Conservation (phyloP, 169 alveolate genomes). For the Plasmodium cynomolgi region DNA sequence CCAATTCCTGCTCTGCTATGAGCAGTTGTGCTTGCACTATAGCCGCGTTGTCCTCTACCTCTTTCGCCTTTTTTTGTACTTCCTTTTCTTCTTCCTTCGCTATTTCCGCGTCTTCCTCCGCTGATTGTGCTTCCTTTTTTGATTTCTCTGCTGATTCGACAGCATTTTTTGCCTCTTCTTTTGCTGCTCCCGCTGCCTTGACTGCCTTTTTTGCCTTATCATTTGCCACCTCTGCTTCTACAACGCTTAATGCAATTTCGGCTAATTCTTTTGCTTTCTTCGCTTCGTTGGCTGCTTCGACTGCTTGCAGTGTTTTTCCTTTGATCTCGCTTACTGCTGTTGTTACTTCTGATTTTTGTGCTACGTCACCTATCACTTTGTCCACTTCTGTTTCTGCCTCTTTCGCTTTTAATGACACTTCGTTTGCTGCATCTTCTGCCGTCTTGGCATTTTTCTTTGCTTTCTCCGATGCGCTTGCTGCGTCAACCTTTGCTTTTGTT, state of each 20-base stretch:
- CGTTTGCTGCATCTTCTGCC: too few relatives aligned
- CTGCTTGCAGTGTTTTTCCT: too few relatives aligned
- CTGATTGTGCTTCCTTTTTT: background rate
- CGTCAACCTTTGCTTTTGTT: too few relatives aligned
- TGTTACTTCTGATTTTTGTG: background rate
- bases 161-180: background rate
- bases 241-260: too few relatives aligned
- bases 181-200: background rate
- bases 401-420: too few relatives aligned
- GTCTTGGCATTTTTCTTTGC: too few relatives aligned
- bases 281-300: too few relatives aligned
- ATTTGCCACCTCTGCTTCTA: too few relatives aligned
- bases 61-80: background rate
- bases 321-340: background rate
- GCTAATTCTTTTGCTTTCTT: too few relatives aligned
- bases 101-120: background rate
- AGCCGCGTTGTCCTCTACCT: background rate
- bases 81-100: background rate
- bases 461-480: too few relatives aligned
- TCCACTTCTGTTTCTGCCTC: too few relatives aligned
- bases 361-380: background rate
- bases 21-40: background rate
- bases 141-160: background rate
- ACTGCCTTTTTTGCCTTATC: too few relatives aligned
- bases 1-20: background rate